Percentiles rank a stretch among this genome's conserved stretches.
Evolutionary conservation across 1,284 basidiomycete species (phyloP).

Genomic region (Testicularia cyperi): DNA sequence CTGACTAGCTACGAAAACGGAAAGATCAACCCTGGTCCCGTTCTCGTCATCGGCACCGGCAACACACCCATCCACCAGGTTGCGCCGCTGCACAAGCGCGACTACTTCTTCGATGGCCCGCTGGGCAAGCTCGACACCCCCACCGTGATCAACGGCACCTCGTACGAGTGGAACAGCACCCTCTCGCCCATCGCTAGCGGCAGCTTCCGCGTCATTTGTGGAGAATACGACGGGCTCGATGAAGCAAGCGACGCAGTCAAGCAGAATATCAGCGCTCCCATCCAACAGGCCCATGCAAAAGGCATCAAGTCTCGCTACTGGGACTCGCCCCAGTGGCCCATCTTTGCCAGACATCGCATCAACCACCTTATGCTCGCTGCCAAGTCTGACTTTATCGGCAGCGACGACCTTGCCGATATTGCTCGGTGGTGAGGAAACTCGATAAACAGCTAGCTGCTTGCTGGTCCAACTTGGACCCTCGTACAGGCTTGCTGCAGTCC

Average conservation of each 20-base stretch:
- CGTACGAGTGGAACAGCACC: slow-evolving; percentile 36
- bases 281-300: slow-evolving; percentile 13
- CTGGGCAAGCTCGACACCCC: slow-evolving; percentile 27
- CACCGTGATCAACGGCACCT: slow-evolving; percentile 8
- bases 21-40: slow-evolving; percentile 28
- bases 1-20: slow-evolving; percentile 29
- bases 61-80: slow-evolving; percentile 38
- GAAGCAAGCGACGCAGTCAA: slow-evolving; percentile 8
- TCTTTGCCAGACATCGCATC: slow-evolving; percentile 25
- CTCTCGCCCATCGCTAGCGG: slow-evolving; percentile 35
- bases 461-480: too few relatives aligned
- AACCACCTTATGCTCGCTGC: slow-evolving; percentile 30
- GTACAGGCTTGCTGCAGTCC: too few relatives aligned
- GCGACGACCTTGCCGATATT: slow-evolving; percentile 39
- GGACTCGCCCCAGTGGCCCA: slow-evolving; percentile 43
- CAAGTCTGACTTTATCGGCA: slow-evolving; percentile 42
- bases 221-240: slow-evolving; percentile 18
- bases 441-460: too few relatives aligned
- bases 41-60: slow-evolving; percentile 45
- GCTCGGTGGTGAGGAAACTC: slow-evolving; percentile 20
- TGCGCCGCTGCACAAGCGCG: slow-evolving; percentile 8
- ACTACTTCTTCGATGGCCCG: slow-evolving; percentile 46
- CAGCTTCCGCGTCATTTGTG: slow-evolving; percentile 1
- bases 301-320: slow-evolving; percentile 18
- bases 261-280: slow-evolving; percentile 1